Evolutionary conservation across 2,329 filamentous ascomycete genomes (phyloP), one percentile per base, ranked within the genome.

Genomic region (Trichoderma arundinaceum): DNA sequence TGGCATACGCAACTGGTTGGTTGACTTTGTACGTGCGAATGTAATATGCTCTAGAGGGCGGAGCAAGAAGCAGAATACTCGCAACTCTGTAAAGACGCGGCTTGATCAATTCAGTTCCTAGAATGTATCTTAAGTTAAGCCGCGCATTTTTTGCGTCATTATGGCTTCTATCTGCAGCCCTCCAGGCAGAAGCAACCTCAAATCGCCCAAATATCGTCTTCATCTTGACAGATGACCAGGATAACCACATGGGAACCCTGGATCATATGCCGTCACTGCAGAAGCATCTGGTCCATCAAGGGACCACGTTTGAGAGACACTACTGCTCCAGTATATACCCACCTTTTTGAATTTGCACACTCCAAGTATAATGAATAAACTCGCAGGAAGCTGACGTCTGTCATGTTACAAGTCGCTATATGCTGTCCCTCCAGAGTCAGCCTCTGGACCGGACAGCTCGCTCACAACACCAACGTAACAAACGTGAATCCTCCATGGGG

Each of bases 401-500:
- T 41, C 12, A 5, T 33, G 15, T n/a, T 7, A 15, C 15, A 12
- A 66, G 86, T 87, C 0, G 81, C 89, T 0, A 74, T 90, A 0
- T 91, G 89, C 74, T 92, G 89, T 69, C 89, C 89, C 0, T 87
- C 88, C 0, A 80, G 89, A 1, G 89, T 89, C 2, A 86, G 83
- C 13, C 74, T 91, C 1, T 86, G 83, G 83, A 90, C 88, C 0
- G 89, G 89, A 0, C 86, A 85, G 71, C 82, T 86, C 7, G 86
- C 88, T 0, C 89, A 92, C 70, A 91, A 90, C 69, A 90, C 88
- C 0, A 91, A 91, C 69, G 87, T 91, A 1, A 91, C 89, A 0
- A 78, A 83, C 53, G 80, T 85, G 0, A 69, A 57, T 35, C 79
- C 85, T 57, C 85, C 84, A 10, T 85, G 85, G 66, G 84, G 81